These are phyloP conservation scores for Trapa bicornis DNA, from an alignment of 345 rosid genomes.

Conservation along the genomic window DNA sequence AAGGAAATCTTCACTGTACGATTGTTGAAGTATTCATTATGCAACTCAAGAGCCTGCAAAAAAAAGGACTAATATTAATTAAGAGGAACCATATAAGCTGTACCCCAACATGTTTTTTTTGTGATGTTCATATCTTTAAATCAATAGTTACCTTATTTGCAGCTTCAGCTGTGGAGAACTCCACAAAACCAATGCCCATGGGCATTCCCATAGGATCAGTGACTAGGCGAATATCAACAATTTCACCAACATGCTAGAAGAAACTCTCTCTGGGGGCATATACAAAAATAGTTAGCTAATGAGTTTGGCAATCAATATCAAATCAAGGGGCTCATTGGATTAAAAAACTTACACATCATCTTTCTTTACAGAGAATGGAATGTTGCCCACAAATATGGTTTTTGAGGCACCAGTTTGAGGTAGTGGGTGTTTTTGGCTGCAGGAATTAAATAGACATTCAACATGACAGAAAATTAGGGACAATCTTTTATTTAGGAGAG, in stretches of 20 bases:
- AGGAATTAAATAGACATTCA: not conserved
- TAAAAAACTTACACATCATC: slow-evolving; percentile 49
- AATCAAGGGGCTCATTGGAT: not conserved
- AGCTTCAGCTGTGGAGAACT: slow-evolving; percentile 52
- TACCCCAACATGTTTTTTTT: not conserved
- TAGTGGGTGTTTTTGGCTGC: slow-evolving; percentile 57
- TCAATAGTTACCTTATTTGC: slow-evolving; percentile 45
- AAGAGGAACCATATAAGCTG: no score
- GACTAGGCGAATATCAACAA: slow-evolving; percentile 66
- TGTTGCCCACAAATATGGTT: slow-evolving; percentile 62
- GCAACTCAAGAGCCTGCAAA: slow-evolving; percentile 45
- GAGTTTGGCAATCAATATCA: not conserved
- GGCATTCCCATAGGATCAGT: slow-evolving; percentile 33
- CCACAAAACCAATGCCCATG: slow-evolving; percentile 79
- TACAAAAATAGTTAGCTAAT: not conserved
- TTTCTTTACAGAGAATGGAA: slow-evolving; percentile 42
- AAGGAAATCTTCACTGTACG: slow-evolving; percentile 59
- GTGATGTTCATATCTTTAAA: not conserved
- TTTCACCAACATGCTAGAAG: slow-evolving; percentile 58
- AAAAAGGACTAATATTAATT: no score
- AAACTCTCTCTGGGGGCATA: slow-evolving; percentile 46
- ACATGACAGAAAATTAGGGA: not conserved
- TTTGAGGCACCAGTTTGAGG: slow-evolving; percentile 45
- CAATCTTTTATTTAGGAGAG: not conserved
- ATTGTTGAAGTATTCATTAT: slow-evolving; percentile 34